Evolutionary conservation across 2,329 filamentous ascomycete genomes (phyloP).

Genomic region (Fusarium sublunatum): DNA sequence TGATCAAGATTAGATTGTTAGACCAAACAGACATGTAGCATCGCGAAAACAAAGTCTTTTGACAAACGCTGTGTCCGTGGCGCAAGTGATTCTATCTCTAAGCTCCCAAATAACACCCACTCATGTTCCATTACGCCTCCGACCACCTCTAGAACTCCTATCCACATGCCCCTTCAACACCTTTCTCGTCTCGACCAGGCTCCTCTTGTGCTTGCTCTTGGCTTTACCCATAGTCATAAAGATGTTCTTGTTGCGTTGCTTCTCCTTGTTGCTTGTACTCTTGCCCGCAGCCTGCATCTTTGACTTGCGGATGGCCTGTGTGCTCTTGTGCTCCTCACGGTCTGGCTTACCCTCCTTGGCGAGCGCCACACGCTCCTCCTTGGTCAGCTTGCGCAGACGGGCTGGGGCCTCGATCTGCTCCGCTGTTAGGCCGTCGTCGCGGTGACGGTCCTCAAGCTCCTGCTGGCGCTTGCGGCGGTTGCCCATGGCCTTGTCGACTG

Average conservation of each 20-base stretch:
- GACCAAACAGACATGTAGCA: neutral
- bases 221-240: slow-evolving; percentile 98
- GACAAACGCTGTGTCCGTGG: slow-evolving; percentile 31
- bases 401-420: slow-evolving; percentile 91
- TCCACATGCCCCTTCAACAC: slow-evolving; percentile 84
- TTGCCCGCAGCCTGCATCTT: slow-evolving; percentile 92
- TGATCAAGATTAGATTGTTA: neutral
- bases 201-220: slow-evolving; percentile 94
- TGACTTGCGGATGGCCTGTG: slow-evolving; percentile 83
- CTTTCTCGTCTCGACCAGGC: slow-evolving; percentile 85
- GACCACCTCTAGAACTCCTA: slow-evolving; percentile 84
- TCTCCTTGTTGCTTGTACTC: slow-evolving; percentile 97
- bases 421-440: slow-evolving; percentile 89
- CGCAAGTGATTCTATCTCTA: slow-evolving; percentile 27
- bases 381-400: slow-evolving; percentile 82
- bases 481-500: slow-evolving; percentile 73
- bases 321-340: slow-evolving; percentile 84
- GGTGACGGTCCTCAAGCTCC: slow-evolving; percentile 68
- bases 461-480: slow-evolving; percentile 59
- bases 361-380: slow-evolving; percentile 87
- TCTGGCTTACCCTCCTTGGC: slow-evolving; percentile 85
- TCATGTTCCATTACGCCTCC: slow-evolving; percentile 73
- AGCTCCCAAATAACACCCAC: neutral
- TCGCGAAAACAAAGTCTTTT: slow-evolving; percentile 12
- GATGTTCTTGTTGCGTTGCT: slow-evolving; percentile 97